phyloP scores from a whole-genome alignment of 345 rosid genomes.

The Camelina laxa region DNA sequence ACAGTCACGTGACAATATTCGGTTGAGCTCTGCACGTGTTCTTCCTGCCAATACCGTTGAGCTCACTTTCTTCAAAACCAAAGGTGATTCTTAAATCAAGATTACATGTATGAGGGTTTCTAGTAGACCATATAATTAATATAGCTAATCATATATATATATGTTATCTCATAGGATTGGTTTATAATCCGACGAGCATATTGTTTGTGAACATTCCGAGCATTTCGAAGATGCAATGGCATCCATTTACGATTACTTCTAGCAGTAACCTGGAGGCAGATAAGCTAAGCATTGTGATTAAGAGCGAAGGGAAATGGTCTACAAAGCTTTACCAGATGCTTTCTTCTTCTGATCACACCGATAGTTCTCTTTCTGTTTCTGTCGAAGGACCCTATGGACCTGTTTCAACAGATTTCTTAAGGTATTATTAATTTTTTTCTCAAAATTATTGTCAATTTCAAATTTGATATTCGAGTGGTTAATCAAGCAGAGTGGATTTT shows the following conservation, averaged over 20 bases:
- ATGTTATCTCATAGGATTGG: conserved; percentile 52
- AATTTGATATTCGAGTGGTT: background rate
- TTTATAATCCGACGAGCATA: conserved; percentile 68
- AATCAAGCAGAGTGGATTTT: background rate
- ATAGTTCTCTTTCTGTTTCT: conserved; percentile 52
- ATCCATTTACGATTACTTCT: conserved; percentile 82
- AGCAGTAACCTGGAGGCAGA: conserved; percentile 73
- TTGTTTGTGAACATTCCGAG: conserved; percentile 73
- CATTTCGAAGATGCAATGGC: conserved; percentile 89
- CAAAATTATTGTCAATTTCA: background rate
- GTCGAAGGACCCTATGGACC: conserved; percentile 96
- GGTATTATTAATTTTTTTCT: conserved; percentile 40
- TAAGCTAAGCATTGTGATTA: conserved; percentile 65
- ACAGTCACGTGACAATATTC: conserved; percentile 59
- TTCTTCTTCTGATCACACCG: conserved; percentile 57
- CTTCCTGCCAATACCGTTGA: conserved; percentile 65
- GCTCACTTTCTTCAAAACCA: conserved; percentile 71
- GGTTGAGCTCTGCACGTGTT: conserved; percentile 63
- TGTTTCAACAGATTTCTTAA: conserved; percentile 65
- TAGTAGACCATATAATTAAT: no score
- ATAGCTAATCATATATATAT: no score
- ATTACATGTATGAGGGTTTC: background rate
- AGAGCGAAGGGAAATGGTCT: conserved; percentile 82
- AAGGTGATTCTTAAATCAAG: conserved; percentile 41
- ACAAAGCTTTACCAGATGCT: conserved; percentile 60